Evolutionary conservation across 768 basidiomycete genomes (phyloP).

Genomic region (Tulasnella sp.): DNA sequence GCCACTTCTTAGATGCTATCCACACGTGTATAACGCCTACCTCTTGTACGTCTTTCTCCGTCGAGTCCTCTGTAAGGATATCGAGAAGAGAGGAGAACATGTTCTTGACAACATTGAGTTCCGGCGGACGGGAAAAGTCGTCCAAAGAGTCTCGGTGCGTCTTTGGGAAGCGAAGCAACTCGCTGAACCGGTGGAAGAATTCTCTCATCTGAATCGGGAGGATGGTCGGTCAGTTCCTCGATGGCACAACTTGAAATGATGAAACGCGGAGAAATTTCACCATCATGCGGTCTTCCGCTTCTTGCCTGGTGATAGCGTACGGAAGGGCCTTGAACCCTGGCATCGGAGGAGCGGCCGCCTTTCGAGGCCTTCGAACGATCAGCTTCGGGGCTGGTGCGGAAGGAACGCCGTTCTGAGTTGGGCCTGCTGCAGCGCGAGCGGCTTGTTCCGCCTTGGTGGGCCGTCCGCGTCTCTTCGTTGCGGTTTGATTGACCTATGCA

Average conservation of each 20-base stretch:
- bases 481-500: neutral
- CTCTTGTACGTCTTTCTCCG: neutral
- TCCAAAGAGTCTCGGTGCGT: conserved; percentile 54
- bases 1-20: too few relatives aligned
- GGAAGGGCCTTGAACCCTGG: conserved; percentile 45
- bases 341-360: conserved; percentile 32
- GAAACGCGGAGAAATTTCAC: conserved; percentile 2
- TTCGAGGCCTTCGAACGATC: conserved; percentile 14
- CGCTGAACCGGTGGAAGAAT: conserved; percentile 54
- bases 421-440: neutral
- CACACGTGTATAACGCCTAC: neutral
- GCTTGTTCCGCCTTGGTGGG: conserved; percentile 4
- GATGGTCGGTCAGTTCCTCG: neutral
- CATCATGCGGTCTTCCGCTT: conserved; percentile 45
- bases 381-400: conserved; percentile 19
- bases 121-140: conserved; percentile 28
- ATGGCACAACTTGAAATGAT: neutral
- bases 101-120: conserved; percentile 23
- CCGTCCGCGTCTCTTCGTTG: conserved; percentile 4
- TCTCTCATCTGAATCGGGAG: conserved; percentile 46
- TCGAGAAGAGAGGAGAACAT: neutral
- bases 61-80: neutral
- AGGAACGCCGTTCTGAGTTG: conserved; percentile 13
- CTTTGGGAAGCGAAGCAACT: conserved; percentile 39
- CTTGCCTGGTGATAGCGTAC: conserved; percentile 32